These are phyloP conservation scores for Phytophthora citricola DNA, from an alignment of 352 stramenopile species.

Conservation along the genomic window DNA sequence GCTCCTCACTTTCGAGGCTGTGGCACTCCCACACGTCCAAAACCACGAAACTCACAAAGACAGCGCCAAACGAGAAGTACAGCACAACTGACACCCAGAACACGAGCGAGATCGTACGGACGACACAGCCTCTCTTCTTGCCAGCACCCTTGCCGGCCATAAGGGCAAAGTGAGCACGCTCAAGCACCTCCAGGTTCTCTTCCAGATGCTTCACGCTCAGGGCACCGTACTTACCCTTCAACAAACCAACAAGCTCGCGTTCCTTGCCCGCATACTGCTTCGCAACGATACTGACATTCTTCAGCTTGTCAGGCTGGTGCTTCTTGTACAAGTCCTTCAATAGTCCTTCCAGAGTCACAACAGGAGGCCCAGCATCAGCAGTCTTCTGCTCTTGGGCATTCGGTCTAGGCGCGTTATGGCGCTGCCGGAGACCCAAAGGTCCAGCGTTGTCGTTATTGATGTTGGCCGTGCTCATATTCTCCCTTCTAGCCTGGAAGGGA, in stretches of 20 bases:
- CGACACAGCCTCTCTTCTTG: constrained; percentile 38
- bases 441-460: constrained; percentile 3
- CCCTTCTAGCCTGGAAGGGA: constrained; percentile 3
- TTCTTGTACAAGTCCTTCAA: constrained; percentile 77
- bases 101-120: constrained; percentile 36
- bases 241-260: constrained; percentile 58
- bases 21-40: constrained; percentile 46
- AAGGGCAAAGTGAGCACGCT: constrained; percentile 22
- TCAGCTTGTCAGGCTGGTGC: constrained; percentile 78
- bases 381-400: constrained; percentile 8
- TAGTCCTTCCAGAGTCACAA: constrained; percentile 58
- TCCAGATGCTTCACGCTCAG: constrained; percentile 79
- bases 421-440: constrained; percentile 33
- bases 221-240: constrained; percentile 78
- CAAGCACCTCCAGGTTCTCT: constrained; percentile 56
- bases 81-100: constrained; percentile 41
- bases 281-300: constrained; percentile 64
- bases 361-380: constrained; percentile 4
- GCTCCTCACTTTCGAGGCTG: constrained; percentile 26
- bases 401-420: constrained; percentile 21
- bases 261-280: constrained; percentile 73
- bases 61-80: constrained; percentile 37
- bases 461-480: background rate
- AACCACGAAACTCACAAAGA: constrained; percentile 41
- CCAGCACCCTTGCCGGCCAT: constrained; percentile 14